Evolutionary conservation across 495 filamentous ascomycete genomes (phyloP), one percentile per base, ranked within the genome.

Genomic region (Usnea hakonensis): DNA sequence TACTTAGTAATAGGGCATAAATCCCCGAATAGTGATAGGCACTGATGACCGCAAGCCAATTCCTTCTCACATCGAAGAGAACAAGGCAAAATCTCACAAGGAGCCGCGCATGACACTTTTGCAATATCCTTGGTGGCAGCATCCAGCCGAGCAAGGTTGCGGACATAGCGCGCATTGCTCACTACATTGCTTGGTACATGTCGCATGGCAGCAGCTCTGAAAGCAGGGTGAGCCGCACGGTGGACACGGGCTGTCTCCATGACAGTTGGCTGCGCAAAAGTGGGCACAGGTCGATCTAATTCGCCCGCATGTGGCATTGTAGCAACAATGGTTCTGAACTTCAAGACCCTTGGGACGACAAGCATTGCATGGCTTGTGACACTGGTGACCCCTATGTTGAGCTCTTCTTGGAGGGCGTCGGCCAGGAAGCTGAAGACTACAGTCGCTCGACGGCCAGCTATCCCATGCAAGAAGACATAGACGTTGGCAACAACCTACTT

Each of bases 161-260:
- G 79, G 78, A 65, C 86, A 89, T 6, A 83, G 86, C 54, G 75
- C 70, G 63, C 85, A 89, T 21, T 84, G 78, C 41, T 87, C 82
- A 41, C 73, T 67, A 67, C 85, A 89, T 21, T 71, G 72, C 58
- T 80, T 80, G 43, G 66, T 70, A 64, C 83, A 85, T 57, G 68
- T 69, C 10, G 77, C 77, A 70, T 87, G 83, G 58, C 64, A 69
- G 68, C 83, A 85, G 19, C 72, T 36, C 5, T 6, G 5, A 36
- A 11, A 36, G 35, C 35, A 36, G 11, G 11, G 35, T 36, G 6
- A 6, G 11, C 11, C 35, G 11, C 35, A 36, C 11, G 35, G 35
- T 11, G 69, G 21, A 81, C 73, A 32, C 55, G 37, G 36, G 5
- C 26, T 9, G 3, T 6, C 3, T 55, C 52, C 54, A 48, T n/a